Evolutionary conservation across 331 rosid species (phyloP).

Genomic region (Arachis monticola): DNA sequence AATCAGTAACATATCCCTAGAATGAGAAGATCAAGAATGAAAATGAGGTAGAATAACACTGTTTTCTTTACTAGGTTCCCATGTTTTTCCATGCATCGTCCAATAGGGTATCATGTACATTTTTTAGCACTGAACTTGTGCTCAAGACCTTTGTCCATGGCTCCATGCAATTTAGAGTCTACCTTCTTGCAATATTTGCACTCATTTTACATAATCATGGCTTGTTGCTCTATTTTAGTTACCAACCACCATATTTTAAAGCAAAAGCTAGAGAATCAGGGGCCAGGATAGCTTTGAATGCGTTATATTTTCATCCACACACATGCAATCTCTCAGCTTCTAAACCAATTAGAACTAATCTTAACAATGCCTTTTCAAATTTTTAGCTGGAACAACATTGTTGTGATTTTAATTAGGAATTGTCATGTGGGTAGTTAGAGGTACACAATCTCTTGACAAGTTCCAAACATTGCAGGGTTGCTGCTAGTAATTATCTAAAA

Average conservation of each 20-base stretch:
- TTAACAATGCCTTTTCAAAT: no score
- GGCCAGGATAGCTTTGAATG: background rate
- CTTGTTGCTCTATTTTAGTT: background rate
- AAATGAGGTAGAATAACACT: background rate
- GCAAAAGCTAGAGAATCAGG: background rate
- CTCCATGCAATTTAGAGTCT: conserved; percentile 22
- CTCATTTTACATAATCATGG: background rate
- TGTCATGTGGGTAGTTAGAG: background rate
- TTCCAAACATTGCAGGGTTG: conserved; percentile 52
- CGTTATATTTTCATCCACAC: background rate
- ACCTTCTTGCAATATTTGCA: conserved; percentile 13
- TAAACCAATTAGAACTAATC: no score
- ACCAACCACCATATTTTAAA: background rate
- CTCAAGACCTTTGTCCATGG: background rate
- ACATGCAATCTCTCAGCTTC: no score
- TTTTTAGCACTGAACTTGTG: background rate
- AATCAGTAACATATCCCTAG: conserved; percentile 3
- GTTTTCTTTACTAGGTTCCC: background rate
- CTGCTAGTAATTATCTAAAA: conserved; percentile 78
- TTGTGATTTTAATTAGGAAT: no score
- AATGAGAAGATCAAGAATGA: conserved; percentile 3
- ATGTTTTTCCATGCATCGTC: conserved; percentile 11
- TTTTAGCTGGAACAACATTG: no score
- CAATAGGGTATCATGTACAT: conserved; percentile 11
- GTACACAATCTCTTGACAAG: conserved; percentile 6